A percentile compares a stretch with the other conserved stretches of the same genome.
phyloP scores from a whole-genome alignment of 2,329 filamentous ascomycete species.

The Claviceps monticola region DNA sequence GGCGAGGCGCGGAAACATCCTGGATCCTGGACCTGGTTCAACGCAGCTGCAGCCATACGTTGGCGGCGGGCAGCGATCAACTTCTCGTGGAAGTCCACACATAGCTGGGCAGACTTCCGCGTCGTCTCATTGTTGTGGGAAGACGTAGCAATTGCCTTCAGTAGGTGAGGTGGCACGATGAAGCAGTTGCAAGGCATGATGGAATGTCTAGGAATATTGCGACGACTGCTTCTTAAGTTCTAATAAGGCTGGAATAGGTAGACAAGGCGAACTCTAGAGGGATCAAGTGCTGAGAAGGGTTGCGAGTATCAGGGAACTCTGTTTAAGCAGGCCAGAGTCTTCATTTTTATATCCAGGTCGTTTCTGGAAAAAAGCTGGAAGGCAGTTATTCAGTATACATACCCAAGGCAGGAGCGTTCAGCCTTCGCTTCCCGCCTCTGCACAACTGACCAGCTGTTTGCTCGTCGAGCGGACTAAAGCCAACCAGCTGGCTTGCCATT shows the following conservation, averaged over 20 bases:
- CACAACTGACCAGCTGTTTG: background rate
- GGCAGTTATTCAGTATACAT: background rate
- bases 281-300: background rate
- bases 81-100: constrained; percentile 20
- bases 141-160: constrained; percentile 28
- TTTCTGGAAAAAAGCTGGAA: background rate
- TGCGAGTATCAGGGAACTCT: background rate
- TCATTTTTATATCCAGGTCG: background rate
- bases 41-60: constrained; percentile 17
- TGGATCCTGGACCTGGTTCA: constrained; percentile 16
- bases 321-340: background rate
- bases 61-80: constrained; percentile 19
- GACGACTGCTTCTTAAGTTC: background rate
- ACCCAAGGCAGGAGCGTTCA: background rate
- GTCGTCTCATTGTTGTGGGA: constrained; percentile 21
- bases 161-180: constrained; percentile 32
- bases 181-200: constrained; percentile 19
- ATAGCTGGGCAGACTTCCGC: constrained; percentile 22
- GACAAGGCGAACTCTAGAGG: background rate
- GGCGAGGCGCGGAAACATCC: constrained; percentile 8
- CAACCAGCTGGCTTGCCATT: background rate
- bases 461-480: background rate
- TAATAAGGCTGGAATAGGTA: background rate
- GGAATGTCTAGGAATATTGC: background rate
- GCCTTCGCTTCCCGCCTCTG: background rate